These are phyloP conservation scores for Jatropha curcas DNA, from an alignment of 345 rosid species.

Conservation along the genomic window DNA sequence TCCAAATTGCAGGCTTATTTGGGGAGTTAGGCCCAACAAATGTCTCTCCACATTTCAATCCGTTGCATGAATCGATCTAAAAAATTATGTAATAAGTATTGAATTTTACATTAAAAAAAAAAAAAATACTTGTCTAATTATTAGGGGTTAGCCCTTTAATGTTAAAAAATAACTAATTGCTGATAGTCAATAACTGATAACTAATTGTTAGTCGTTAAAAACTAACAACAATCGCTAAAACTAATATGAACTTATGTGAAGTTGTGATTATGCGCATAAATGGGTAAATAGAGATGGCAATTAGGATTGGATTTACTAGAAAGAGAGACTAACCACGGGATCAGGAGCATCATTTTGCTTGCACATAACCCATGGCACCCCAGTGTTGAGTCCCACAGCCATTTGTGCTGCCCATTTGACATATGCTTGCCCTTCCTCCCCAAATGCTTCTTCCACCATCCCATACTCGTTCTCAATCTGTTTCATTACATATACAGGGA, in stretches of 20 bases:
- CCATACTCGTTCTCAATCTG: constrained; percentile 87
- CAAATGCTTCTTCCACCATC: constrained; percentile 50
- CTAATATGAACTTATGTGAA: too few relatives aligned
- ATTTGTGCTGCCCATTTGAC: constrained; percentile 72
- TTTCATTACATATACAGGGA: neutral
- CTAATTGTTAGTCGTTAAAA: too few relatives aligned
- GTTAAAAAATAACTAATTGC: too few relatives aligned
- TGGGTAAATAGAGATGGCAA: too few relatives aligned
- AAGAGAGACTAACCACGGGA: constrained; percentile 58
- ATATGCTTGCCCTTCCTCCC: constrained; percentile 55
- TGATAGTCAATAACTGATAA: too few relatives aligned
- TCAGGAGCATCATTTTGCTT: constrained; percentile 85
- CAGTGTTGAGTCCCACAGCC: constrained; percentile 71
- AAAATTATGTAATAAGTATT: neutral
- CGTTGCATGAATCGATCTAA: constrained; percentile 87
- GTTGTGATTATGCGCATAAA: too few relatives aligned
- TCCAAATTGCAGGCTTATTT: constrained; percentile 82
- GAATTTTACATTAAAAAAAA: neutral
- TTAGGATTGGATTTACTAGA: too few relatives aligned
- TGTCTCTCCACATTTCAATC: constrained; percentile 75
- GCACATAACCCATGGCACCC: constrained; percentile 95
- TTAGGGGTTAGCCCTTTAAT: too few relatives aligned
- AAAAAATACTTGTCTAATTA: too few relatives aligned
- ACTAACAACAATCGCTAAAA: too few relatives aligned
- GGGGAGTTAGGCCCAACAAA: constrained; percentile 82